These are phyloP conservation scores for Geotrichum klebahnii DNA, from an alignment of 1,139 yeast genomes.

Conservation along the genomic window DNA sequence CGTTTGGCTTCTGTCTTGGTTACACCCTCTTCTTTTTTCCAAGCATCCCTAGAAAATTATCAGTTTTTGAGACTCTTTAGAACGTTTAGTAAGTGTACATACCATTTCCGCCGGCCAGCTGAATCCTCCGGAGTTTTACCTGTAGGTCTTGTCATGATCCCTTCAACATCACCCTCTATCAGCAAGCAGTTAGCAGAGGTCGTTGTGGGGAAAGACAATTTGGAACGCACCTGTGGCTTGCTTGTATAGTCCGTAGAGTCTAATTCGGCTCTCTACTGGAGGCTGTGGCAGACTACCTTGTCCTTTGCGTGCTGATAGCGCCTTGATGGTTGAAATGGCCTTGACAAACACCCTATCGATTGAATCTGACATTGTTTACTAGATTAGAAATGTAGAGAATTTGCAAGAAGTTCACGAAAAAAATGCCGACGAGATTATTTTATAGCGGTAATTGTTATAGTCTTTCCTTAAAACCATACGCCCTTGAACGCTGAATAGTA, in stretches of 20 bases:
- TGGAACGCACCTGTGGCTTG: constrained; percentile 59
- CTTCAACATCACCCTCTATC: constrained; percentile 67
- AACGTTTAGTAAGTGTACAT: too few relatives aligned
- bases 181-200: too few relatives aligned
- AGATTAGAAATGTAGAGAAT: too few relatives aligned
- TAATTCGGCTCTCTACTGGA: constrained; percentile 66
- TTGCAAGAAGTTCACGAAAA: too few relatives aligned
- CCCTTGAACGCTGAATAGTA: too few relatives aligned
- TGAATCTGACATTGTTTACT: constrained; percentile 33
- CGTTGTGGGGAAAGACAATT: too few relatives aligned
- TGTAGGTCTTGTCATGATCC: constrained; percentile 60
- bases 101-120: constrained; percentile 68
- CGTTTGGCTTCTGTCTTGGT: constrained; percentile 71
- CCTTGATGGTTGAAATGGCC: constrained; percentile 74
- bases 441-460: too few relatives aligned
- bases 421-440: too few relatives aligned
- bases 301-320: constrained; percentile 64
- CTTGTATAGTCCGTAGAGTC: constrained; percentile 74
- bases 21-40: constrained; percentile 72
- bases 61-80: too few relatives aligned
- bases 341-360: constrained; percentile 70
- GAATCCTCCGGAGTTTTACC: constrained; percentile 61
- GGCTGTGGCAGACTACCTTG: constrained; percentile 76
- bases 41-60: constrained; percentile 52
- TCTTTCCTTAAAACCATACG: too few relatives aligned